These are phyloP conservation scores for Cairneyella variabilis DNA, from an alignment of 495 filamentous ascomycete species.

Conservation along the genomic window DNA sequence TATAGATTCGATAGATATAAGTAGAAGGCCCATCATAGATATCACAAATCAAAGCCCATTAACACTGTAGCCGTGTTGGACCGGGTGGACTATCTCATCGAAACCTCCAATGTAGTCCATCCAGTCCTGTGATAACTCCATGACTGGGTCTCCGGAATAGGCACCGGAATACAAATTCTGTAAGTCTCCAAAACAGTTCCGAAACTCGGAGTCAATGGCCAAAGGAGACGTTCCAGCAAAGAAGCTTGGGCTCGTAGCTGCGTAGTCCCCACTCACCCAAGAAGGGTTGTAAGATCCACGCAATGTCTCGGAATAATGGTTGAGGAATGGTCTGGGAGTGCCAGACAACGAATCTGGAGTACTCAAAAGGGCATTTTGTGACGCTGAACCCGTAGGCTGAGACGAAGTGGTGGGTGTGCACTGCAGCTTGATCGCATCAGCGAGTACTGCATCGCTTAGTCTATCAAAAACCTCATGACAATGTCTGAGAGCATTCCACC, in stretches of 20 bases:
- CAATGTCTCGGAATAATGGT: not conserved
- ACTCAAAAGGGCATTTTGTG: not conserved
- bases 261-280: not conserved
- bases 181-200: constrained; percentile 26
- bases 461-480: constrained; percentile 30
- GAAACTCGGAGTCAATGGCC: constrained; percentile 23
- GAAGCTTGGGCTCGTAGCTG: not conserved
- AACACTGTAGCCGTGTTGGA: too few relatives aligned
- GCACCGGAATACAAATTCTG: constrained; percentile 15
- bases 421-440: constrained; percentile 26
- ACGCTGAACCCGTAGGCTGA: not conserved
- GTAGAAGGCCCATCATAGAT: too few relatives aligned
- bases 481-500: constrained; percentile 21
- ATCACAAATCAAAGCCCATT: too few relatives aligned
- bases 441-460: constrained; percentile 27
- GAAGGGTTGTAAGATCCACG: not conserved
- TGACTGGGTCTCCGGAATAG: constrained; percentile 22
- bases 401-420: not conserved
- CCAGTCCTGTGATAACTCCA: constrained; percentile 28
- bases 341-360: not conserved
- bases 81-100: too few relatives aligned
- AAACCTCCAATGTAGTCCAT: constrained; percentile 25
- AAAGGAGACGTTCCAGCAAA: constrained; percentile 7
- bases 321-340: not conserved
- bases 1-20: too few relatives aligned